Conservation (phyloP, 306 rosid genomes). For the Begonia peltatifolia region DNA sequence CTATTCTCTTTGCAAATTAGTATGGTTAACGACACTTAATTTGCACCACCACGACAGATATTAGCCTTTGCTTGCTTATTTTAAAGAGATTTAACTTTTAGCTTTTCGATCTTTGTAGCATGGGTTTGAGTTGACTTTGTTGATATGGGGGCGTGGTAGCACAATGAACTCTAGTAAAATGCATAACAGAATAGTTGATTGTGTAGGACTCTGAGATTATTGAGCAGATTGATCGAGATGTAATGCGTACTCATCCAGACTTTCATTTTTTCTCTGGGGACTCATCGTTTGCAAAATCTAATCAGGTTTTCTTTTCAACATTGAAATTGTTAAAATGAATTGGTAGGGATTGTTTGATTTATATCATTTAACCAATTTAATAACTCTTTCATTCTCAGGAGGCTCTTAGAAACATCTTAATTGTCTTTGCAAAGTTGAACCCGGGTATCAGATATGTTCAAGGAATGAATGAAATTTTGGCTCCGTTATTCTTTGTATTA, state of each 20-base stretch:
- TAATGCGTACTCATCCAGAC: conserved; percentile 97
- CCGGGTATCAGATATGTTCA: conserved; percentile 99
- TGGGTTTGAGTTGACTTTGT: no score
- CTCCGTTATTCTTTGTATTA: conserved; percentile 80
- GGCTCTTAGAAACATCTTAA: conserved; percentile 65
- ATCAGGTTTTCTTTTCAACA: conserved; percentile 35
- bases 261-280: conserved; percentile 91
- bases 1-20: no score
- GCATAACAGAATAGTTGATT: conserved; percentile 14
- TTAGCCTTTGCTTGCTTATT: no score
- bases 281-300: conserved; percentile 71
- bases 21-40: no score
- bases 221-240: conserved; percentile 97
- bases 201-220: conserved; percentile 88
- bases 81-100: no score
- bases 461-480: conserved; percentile 97
- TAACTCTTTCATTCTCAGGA: conserved; percentile 46
- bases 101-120: no score
- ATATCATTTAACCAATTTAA: no score
- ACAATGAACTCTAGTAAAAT: conserved; percentile 5
- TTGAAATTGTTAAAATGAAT: no score
- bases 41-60: no score
- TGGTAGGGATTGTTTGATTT: no score
- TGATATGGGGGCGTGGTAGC: no score
- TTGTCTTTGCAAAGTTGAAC: conserved; percentile 85